phyloP scores from a whole-genome alignment of 2,329 filamentous ascomycete species.

The Neonectria faginata region DNA sequence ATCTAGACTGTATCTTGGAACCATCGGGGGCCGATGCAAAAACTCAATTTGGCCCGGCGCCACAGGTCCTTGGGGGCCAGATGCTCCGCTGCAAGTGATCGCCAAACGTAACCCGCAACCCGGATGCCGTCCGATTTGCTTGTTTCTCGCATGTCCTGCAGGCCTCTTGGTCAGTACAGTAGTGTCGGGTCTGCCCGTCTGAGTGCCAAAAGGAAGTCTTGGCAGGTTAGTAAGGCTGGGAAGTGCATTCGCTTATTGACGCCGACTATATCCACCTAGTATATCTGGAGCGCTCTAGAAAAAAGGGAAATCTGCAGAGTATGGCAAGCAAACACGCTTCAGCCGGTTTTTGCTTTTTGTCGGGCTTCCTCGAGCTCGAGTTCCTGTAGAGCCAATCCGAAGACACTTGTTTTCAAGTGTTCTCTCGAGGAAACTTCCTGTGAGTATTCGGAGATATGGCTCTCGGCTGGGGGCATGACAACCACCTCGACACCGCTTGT shows the following conservation, averaged over 20 bases:
- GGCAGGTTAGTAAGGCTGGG: neutral
- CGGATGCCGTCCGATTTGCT: conserved; percentile 19
- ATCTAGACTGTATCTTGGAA: neutral
- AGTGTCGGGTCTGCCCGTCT: neutral
- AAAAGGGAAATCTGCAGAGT: neutral
- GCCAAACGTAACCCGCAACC: no score
- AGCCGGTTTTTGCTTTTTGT: neutral
- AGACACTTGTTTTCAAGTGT: neutral
- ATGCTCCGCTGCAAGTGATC: conserved; percentile 29
- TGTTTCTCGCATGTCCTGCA: conserved; percentile 23
- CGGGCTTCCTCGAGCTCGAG: neutral
- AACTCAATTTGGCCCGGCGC: conserved; percentile 26
- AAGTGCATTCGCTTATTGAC: neutral
- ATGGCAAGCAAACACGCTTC: neutral
- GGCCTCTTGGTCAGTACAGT: neutral
- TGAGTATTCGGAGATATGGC: neutral
- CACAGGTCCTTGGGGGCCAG: conserved; percentile 23
- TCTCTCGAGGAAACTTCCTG: neutral
- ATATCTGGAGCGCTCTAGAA: neutral
- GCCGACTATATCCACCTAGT: neutral
- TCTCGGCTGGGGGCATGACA: conserved; percentile 10
- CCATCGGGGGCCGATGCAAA: conserved; percentile 10
- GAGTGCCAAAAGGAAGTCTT: neutral
- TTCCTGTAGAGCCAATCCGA: neutral
- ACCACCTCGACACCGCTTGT: conserved; percentile 26